A percentile compares a stretch with the other conserved stretches of the same genome.
Evolutionary conservation across 768 basidiomycete species (phyloP).

Genomic region (Panaeolus cyanescens): DNA sequence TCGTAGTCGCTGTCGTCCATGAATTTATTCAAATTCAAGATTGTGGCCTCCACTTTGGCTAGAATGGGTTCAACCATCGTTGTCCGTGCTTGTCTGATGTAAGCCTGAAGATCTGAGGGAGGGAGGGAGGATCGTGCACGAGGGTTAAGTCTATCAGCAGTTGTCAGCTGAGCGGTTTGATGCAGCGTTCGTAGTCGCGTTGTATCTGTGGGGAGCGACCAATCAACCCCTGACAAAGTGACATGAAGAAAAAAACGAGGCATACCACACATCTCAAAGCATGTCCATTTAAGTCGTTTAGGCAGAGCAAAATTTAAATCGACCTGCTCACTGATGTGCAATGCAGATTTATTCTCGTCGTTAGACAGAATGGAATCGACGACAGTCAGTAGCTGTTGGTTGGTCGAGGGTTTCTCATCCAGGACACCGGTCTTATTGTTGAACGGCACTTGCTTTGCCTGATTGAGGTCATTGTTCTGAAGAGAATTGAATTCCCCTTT

Average conservation of each 20-base stretch:
- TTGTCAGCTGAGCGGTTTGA: slow-evolving; percentile 31
- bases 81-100: slow-evolving; percentile 54
- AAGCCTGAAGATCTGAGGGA: slow-evolving; percentile 56
- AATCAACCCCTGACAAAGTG: background rate
- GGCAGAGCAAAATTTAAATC: slow-evolving; percentile 47
- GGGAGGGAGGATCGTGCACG: slow-evolving; percentile 40
- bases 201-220: slow-evolving; percentile 46
- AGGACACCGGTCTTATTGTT: background rate
- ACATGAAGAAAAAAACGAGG: slow-evolving; percentile 4
- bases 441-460: background rate
- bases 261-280: slow-evolving; percentile 59
- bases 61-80: slow-evolving; percentile 54
- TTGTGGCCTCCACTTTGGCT: slow-evolving; percentile 37
- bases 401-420: background rate
- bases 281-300: slow-evolving; percentile 60
- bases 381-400: background rate
- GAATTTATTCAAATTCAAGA: slow-evolving; percentile 19
- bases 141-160: slow-evolving; percentile 39
- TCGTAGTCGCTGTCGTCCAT: slow-evolving; percentile 25
- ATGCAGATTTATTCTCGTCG: slow-evolving; percentile 17
- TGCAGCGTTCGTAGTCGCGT: slow-evolving; percentile 52
- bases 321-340: slow-evolving; percentile 46
- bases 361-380: background rate
- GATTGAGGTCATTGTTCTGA: background rate
- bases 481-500: slow-evolving; percentile 28